phyloP scores from a whole-genome alignment of 768 basidiomycete species.

The Hemileccinum rubropunctum region DNA sequence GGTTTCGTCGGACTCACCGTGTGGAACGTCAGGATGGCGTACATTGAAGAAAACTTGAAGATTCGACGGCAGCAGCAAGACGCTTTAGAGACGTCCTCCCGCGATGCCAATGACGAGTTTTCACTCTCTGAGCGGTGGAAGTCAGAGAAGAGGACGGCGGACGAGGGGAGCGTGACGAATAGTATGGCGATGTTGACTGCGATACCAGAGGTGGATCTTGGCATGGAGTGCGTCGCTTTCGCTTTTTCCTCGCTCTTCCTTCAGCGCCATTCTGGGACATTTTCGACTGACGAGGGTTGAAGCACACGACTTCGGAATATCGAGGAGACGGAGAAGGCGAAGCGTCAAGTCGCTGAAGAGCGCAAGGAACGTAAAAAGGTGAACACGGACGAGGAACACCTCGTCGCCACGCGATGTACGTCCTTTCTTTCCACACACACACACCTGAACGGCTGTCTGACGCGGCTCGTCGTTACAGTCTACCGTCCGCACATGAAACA shows the following conservation, averaged over 20 bases:
- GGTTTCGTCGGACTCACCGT: not conserved
- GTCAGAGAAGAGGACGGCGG: constrained; percentile 51
- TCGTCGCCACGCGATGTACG: constrained; percentile 86
- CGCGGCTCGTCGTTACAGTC: constrained; percentile 47
- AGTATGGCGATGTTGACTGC: constrained; percentile 95
- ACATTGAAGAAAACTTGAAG: constrained; percentile 92
- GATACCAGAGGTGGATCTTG: constrained; percentile 96
- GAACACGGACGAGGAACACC: constrained; percentile 73
- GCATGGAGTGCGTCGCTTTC: constrained; percentile 81
- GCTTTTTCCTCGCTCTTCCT: too few relatives aligned
- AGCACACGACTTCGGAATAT: constrained; percentile 93
- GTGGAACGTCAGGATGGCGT: constrained; percentile 75
- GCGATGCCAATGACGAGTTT: constrained; percentile 68
- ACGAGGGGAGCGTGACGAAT: constrained; percentile 93
- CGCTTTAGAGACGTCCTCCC: constrained; percentile 41
- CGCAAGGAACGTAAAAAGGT: constrained; percentile 55
- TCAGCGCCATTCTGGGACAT: too few relatives aligned
- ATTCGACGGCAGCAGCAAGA: constrained; percentile 60
- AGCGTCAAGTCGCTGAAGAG: constrained; percentile 77
- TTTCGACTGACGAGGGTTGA: too few relatives aligned
- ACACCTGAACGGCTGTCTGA: too few relatives aligned
- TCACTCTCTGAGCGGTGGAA: constrained; percentile 70
- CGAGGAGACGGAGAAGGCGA: constrained; percentile 96
- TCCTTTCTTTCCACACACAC: too few relatives aligned
- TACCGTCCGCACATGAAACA: constrained; percentile 79